phyloP scores from a whole-genome alignment of 2,329 filamentous ascomycete genomes.

The Penicillium brasilianum region DNA sequence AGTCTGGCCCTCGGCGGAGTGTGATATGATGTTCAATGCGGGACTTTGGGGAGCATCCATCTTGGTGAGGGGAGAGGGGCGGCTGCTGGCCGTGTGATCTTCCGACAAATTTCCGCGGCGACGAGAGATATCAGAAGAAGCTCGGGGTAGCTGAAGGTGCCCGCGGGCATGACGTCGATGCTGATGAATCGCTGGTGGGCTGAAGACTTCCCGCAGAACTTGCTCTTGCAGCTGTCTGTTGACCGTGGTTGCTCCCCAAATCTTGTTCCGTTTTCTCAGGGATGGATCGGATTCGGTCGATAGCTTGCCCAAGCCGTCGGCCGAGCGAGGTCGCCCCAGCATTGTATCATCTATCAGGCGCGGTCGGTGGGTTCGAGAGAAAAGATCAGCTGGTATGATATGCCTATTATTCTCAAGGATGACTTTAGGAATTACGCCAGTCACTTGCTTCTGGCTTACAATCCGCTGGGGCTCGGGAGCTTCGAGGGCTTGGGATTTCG shows the following conservation, averaged over 20 bases:
- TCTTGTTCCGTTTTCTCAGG: slow-evolving; percentile 56
- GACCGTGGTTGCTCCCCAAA: slow-evolving; percentile 89
- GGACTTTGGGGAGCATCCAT: slow-evolving; percentile 29
- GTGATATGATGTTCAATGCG: slow-evolving; percentile 37
- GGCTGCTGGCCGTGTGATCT: slow-evolving; percentile 34
- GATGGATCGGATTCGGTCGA: slow-evolving; percentile 27
- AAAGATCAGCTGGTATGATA: slow-evolving; percentile 83
- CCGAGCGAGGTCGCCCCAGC: slow-evolving; percentile 28
- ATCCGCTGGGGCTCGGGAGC: slow-evolving; percentile 54
- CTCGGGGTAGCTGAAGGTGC: slow-evolving; percentile 66
- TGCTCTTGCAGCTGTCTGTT: slow-evolving; percentile 88
- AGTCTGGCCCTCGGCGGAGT: slow-evolving; percentile 33
- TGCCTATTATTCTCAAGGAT: slow-evolving; percentile 94
- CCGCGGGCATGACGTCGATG: slow-evolving; percentile 70
- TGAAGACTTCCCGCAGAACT: slow-evolving; percentile 89
- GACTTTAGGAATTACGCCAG: slow-evolving; percentile 79
- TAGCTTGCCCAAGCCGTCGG: slow-evolving; percentile 27
- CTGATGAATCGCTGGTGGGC: slow-evolving; percentile 81
- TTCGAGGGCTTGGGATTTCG: slow-evolving; percentile 23
- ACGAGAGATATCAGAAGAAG: slow-evolving; percentile 41
- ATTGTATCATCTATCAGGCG: slow-evolving; percentile 40
- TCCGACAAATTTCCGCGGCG: slow-evolving; percentile 44
- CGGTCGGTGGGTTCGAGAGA: slow-evolving; percentile 64
- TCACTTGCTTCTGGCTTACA: slow-evolving; percentile 77
- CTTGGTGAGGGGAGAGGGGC: slow-evolving; percentile 25